phyloP scores from a whole-genome alignment of 441 rosid species.

The Mallotus japonicus region DNA sequence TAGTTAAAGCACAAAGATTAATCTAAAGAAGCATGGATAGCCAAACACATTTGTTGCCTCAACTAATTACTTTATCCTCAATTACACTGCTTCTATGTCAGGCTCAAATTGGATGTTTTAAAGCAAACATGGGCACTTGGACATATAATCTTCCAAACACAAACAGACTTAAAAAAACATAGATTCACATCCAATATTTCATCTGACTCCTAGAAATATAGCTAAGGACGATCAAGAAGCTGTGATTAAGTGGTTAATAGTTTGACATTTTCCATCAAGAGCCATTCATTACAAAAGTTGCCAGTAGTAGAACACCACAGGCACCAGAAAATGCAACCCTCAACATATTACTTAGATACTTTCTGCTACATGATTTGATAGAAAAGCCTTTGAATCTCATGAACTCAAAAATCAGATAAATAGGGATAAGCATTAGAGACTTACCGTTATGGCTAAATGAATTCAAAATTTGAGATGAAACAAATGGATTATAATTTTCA shows the following conservation, averaged over 20 bases:
- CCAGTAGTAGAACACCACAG: background rate
- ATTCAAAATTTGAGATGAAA: background rate
- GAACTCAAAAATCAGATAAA: background rate
- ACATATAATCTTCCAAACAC: background rate
- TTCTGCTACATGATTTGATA: background rate
- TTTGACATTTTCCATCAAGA: background rate
- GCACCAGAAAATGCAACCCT: background rate
- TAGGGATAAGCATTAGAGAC: background rate
- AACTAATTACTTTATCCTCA: background rate
- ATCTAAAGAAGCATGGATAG: conserved; percentile 1
- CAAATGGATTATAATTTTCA: conserved; percentile 1
- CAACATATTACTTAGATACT: background rate
- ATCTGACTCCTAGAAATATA: background rate
- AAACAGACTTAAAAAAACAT: background rate
- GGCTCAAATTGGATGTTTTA: background rate
- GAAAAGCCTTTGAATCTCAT: background rate
- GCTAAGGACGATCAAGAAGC: conserved; percentile 9
- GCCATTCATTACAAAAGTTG: background rate
- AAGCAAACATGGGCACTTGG: background rate
- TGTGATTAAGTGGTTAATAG: background rate
- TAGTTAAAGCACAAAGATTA: background rate
- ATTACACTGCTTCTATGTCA: background rate
- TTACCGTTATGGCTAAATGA: background rate
- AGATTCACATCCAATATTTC: background rate
- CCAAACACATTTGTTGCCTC: background rate